Percentiles rank a stretch among this genome's conserved stretches.
These are phyloP conservation scores for Backusella circina DNA, from an alignment of 192 early-diverging fungal species.

Conservation along the genomic window DNA sequence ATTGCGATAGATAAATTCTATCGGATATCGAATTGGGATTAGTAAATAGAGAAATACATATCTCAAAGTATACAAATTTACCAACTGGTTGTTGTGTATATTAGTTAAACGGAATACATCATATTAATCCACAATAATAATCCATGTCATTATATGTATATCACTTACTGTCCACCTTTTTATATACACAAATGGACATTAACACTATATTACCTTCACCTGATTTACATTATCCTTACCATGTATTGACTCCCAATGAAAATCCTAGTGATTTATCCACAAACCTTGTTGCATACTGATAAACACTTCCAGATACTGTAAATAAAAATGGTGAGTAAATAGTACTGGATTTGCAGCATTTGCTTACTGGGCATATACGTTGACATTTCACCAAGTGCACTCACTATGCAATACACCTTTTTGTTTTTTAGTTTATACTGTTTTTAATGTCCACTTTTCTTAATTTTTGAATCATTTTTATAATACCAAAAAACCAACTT, in stretches of 20 bases:
- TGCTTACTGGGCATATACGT: conserved; percentile 60
- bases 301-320: conserved; percentile 65
- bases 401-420: conserved; percentile 66
- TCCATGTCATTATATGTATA: neutral
- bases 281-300: conserved; percentile 70
- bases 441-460: neutral
- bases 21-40: neutral
- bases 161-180: neutral
- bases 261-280: conserved; percentile 71
- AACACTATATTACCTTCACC: neutral
- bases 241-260: conserved; percentile 69
- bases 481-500: neutral
- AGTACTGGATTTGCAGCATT: neutral
- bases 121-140: neutral
- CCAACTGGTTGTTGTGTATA: neutral
- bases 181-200: conserved; percentile 26
- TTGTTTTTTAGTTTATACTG: neutral
- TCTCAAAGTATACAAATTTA: neutral
- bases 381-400: conserved; percentile 82
- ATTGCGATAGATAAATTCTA: neutral
- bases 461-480: neutral
- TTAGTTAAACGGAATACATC: conserved; percentile 12
- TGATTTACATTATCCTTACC: conserved; percentile 18
- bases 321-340: neutral
- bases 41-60: neutral